phyloP scores from a whole-genome alignment of 1,139 yeast genomes.

The Nakaseomyces kungkrabaensis region DNA sequence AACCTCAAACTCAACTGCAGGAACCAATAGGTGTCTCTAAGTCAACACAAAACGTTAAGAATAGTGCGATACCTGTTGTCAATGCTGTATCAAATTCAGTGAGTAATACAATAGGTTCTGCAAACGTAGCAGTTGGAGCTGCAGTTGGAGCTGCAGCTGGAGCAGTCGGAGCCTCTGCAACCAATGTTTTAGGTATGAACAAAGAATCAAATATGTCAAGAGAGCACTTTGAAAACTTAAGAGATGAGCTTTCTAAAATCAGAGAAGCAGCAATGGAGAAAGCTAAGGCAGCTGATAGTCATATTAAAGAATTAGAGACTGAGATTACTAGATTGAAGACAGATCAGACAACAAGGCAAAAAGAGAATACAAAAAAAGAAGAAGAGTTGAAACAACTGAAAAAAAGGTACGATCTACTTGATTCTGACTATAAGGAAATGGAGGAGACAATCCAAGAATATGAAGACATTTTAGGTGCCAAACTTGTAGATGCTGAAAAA shows the following conservation, averaged over 20 bases:
- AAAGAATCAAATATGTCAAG: constrained; percentile 3
- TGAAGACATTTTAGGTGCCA: constrained; percentile 48
- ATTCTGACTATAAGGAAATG: constrained; percentile 38
- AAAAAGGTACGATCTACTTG: constrained; percentile 39
- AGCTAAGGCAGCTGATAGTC: constrained; percentile 45
- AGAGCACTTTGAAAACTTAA: constrained; percentile 27
- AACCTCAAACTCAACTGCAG: neutral
- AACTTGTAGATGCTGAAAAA: constrained; percentile 43
- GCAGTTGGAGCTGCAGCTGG: neutral
- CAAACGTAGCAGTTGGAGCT: neutral
- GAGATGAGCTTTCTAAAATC: constrained; percentile 39
- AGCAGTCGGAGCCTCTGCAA: neutral
- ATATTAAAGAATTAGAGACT: constrained; percentile 38
- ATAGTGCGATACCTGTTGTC: neutral
- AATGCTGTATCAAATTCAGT: too few relatives aligned
- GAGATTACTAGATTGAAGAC: constrained; percentile 33
- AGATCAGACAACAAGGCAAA: neutral
- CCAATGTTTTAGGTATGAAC: neutral
- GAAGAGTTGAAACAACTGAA: constrained; percentile 27
- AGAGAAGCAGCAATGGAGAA: constrained; percentile 40
- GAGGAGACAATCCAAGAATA: constrained; percentile 37
- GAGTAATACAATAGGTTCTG: neutral
- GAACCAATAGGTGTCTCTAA: neutral
- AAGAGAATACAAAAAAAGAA: neutral
- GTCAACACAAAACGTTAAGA: neutral